Evolutionary conservation across 1,284 basidiomycete species (phyloP).

Genomic region (Coniferiporia sulphurascens): DNA sequence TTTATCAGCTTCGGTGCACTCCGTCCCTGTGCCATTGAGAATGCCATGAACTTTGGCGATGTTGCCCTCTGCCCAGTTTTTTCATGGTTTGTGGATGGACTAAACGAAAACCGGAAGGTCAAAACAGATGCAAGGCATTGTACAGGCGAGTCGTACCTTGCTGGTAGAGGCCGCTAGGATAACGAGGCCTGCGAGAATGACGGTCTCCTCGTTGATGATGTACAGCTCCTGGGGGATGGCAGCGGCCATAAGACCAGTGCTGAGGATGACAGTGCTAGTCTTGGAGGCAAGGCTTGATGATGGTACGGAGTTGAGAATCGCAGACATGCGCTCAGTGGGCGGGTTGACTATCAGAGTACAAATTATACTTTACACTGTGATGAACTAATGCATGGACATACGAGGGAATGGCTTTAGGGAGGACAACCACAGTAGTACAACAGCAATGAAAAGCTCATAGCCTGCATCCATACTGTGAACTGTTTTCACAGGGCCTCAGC

Average conservation of each 20-base stretch:
- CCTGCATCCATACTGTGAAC: too few species aligned
- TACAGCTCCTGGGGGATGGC: conserved; percentile 98
- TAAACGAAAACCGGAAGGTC: conserved; percentile 24
- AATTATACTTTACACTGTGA: neutral
- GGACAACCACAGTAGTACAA: conserved; percentile 40
- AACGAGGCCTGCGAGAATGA: conserved; percentile 78
- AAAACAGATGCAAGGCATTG: neutral
- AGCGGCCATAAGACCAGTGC: conserved; percentile 85
- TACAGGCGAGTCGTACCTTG: conserved; percentile 42
- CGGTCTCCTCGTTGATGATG: conserved; percentile 94
- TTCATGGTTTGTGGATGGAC: conserved; percentile 81
- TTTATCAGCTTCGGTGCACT: conserved; percentile 93
- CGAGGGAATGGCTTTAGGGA: conserved; percentile 51
- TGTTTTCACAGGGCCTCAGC: too few species aligned
- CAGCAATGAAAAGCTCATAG: too few species aligned
- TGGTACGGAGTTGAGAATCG: conserved; percentile 90
- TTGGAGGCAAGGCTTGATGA: conserved; percentile 90
- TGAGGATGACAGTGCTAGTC: conserved; percentile 88
- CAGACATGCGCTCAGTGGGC: conserved; percentile 86
- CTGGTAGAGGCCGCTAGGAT: conserved; percentile 87
- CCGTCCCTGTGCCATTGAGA: conserved; percentile 78
- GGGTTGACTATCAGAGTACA: conserved; percentile 47
- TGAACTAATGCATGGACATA: conserved; percentile 35
- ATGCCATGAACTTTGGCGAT: conserved; percentile 81
- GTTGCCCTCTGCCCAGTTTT: conserved; percentile 87